Base-by-base conservation (phyloP, 805 yeast species). In the Wickerhamomyces chambardii region DNA sequence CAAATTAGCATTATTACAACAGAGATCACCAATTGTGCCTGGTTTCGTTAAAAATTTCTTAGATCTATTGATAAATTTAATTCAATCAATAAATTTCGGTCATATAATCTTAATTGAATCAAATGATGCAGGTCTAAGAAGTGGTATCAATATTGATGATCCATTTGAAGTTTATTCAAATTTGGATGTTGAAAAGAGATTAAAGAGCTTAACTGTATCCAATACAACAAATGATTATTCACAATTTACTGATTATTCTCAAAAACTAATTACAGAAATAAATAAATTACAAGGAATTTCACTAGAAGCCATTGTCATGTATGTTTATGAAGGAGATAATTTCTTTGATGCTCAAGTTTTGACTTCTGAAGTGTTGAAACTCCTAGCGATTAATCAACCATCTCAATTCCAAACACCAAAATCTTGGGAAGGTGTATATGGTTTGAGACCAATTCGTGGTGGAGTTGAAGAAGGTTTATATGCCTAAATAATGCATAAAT, bases 241-340 rank as follows among this genome's bases (percentile, higher is more conserved):
- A 21, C 36, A 44, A 21, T 24, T 24, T n/a, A 24, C n/a, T 24
- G 27, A 24, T 24, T 46, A 44, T 32, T 40, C 36, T 2, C 22
- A 40, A 5, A 44, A 42, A 2, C 24, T 45, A 8, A 40, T 45
- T 12, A 16, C 30, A 3, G 30, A 26, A 3, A n/a, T 48, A 14
- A 25, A 39, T 25, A 9, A 28, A 16, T 7, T 28, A 15, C 38
- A 21, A 27, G 50, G 35, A 28, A 36, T 47, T 17, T 47, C 49
- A 8, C 51, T 66, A 16, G 54, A 49, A n/a, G 68, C 70, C 4
- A 41, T 73, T n/a, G 71, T 73, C 10, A 63, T 73, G 15, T 78
- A 68, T 51, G 94, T 81, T 2, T 86, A 84, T 55, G 97, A 89
- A 53, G 97, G 97, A 25, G 97, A 89, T 55, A 90, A 90, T 54